Evolutionary conservation across 1,139 yeast species (phyloP).

Genomic region (Meyerozyma smithsonii): DNA sequence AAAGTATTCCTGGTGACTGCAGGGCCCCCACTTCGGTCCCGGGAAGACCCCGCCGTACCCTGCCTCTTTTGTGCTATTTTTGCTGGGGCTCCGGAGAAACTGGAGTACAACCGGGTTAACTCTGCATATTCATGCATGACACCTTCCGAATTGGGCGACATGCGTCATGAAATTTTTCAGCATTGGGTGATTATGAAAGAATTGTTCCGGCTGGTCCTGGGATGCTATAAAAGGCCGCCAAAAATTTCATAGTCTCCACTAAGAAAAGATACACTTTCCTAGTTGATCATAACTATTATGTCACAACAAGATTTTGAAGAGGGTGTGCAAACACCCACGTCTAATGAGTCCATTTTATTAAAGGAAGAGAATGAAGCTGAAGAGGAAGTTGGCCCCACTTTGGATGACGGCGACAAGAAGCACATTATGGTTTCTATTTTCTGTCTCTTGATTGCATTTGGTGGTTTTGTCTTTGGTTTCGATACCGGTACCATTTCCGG

Average conservation of each 20-base stretch:
- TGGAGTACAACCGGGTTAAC: neutral
- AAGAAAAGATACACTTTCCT: too few species aligned
- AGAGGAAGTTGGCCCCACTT: conserved; percentile 12
- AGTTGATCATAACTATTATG: too few species aligned
- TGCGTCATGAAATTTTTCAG: neutral
- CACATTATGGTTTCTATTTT: conserved; percentile 15
- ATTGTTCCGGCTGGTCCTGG: conserved; percentile 7
- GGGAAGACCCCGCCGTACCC: conserved; percentile 1
- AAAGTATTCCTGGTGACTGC: neutral
- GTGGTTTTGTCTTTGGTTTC: conserved; percentile 70
- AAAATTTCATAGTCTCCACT: too few species aligned
- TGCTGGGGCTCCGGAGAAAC: conserved; percentile 2
- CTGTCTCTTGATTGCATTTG: conserved; percentile 44
- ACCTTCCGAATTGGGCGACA: neutral
- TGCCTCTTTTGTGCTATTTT: neutral
- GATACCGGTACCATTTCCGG: conserved; percentile 77
- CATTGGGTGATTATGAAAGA: neutral
- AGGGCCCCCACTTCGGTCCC: too few species aligned
- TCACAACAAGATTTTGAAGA: conserved; percentile 21
- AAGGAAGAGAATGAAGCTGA: conserved; percentile 19
- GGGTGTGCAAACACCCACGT: conserved; percentile 33
- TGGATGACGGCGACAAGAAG: conserved; percentile 9
- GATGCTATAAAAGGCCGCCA: neutral
- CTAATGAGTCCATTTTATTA: conserved; percentile 23
- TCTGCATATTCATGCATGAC: conserved; percentile 2